Evolutionary conservation across 768 basidiomycete genomes (phyloP).

Genomic region (Tylopilus plumbeoviolaceoides): DNA sequence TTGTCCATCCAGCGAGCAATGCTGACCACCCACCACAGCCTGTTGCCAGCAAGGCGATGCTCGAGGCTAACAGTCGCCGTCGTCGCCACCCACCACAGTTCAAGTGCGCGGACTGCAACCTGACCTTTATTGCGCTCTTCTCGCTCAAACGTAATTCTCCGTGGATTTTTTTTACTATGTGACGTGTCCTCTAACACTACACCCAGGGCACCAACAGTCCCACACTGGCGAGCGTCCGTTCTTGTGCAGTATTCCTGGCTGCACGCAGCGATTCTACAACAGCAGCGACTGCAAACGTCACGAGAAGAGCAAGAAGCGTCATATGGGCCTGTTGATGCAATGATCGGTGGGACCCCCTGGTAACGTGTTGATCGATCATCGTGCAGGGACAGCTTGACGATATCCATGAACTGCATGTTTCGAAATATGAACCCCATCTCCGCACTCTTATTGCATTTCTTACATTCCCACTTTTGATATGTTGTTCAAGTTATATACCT

Average conservation of each 20-base stretch:
- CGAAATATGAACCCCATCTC: conserved; percentile 8
- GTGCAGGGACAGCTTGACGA: conserved; percentile 2
- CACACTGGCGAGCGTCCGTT: conserved; percentile 28
- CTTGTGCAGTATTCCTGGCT: conserved; percentile 23
- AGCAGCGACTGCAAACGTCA: conserved; percentile 33
- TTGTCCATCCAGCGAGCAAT: no score
- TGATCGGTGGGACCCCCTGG: conserved; percentile 13
- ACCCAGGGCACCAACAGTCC: conserved; percentile 26
- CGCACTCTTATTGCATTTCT: conserved; percentile 5
- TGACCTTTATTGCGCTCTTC: conserved; percentile 30
- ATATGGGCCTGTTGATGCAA: conserved; percentile 14
- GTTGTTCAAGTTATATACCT: conserved; percentile 12
- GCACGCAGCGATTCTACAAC: conserved; percentile 28
- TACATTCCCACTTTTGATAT: background rate
- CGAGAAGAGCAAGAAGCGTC: conserved; percentile 32
- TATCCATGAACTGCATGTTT: conserved; percentile 1
- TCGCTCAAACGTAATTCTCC: conserved; percentile 30
- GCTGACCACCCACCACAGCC: no score
- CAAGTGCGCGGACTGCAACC: conserved; percentile 14
- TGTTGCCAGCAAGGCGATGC: conserved; percentile 32
- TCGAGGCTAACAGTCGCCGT: conserved; percentile 29
- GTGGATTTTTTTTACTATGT: background rate
- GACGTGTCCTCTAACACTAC: conserved; percentile 3
- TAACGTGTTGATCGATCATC: conserved; percentile 23
- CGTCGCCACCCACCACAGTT: conserved; percentile 27